phyloP scores from a whole-genome alignment of 2,329 filamentous ascomycete species.

The Rhynchosporium secalis region DNA sequence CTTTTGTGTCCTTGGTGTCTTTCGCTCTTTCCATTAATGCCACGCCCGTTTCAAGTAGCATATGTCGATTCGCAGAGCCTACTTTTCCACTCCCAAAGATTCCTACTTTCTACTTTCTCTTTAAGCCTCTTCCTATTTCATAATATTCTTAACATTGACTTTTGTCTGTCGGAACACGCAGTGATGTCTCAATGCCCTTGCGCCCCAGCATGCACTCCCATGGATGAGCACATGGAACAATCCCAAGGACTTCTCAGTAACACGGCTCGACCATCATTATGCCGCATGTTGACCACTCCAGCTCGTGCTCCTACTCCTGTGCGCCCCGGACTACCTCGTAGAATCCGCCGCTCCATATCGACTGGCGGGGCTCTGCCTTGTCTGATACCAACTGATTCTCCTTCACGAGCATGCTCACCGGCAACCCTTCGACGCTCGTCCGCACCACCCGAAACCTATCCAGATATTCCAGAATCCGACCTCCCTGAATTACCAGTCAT shows the following conservation, averaged over 20 bases:
- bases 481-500: conserved; percentile 5
- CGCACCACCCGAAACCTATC: conserved; percentile 10
- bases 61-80: no score
- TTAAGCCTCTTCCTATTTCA: not conserved
- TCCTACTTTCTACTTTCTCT: not conserved
- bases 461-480: conserved; percentile 1
- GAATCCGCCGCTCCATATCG: not conserved
- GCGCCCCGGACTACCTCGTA: not conserved
- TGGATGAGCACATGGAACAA: not conserved
- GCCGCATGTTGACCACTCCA: not conserved
- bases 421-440: conserved; percentile 7
- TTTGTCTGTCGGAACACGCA: not conserved
- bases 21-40: no score
- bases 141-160: not conserved
- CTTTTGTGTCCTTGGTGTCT: no score
- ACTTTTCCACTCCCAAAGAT: no score
- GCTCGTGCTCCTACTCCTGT: not conserved
- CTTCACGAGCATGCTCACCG: conserved; percentile 1
- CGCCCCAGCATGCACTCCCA: not conserved
- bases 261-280: not conserved
- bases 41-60: no score
- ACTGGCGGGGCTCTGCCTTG: conserved; percentile 5
- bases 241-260: not conserved
- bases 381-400: not conserved
- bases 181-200: not conserved